These are phyloP conservation scores for Xerophyta viscosa DNA, from an alignment of 106 monocot genomes.

Conservation along the genomic window DNA sequence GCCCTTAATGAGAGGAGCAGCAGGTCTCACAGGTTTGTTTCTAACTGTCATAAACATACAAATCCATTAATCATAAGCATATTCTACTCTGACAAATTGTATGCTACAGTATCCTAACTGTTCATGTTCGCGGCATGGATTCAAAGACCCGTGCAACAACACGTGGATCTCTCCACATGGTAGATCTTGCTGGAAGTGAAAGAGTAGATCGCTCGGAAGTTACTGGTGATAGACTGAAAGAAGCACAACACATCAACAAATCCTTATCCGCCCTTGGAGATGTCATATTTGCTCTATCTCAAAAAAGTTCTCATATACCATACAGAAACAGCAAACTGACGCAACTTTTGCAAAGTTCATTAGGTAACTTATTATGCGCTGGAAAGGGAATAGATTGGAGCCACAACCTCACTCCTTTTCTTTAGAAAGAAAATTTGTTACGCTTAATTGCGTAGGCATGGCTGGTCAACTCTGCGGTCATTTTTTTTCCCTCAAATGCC, in stretches of 20 bases:
- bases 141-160: slow-evolving; percentile 64
- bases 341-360: slow-evolving; percentile 93
- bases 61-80: too few relatives aligned
- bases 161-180: slow-evolving; percentile 75
- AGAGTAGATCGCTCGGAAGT: slow-evolving; percentile 90
- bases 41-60: too few relatives aligned
- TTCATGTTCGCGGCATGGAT: slow-evolving; percentile 79
- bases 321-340: slow-evolving; percentile 99
- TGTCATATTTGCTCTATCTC: slow-evolving; percentile 91
- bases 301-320: slow-evolving; percentile 81
- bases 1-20: slow-evolving; percentile 97
- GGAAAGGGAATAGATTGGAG: too few relatives aligned
- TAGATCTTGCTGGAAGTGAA: slow-evolving; percentile 98
- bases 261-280: slow-evolving; percentile 92
- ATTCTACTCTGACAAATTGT: too few relatives aligned
- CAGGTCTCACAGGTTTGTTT: slow-evolving; percentile 74
- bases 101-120: slow-evolving; percentile 63
- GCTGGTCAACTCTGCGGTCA: too few relatives aligned
- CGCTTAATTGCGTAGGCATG: too few relatives aligned
- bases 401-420: too few relatives aligned
- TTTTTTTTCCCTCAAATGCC: too few relatives aligned
- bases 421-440: too few relatives aligned
- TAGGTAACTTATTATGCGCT: too few relatives aligned
- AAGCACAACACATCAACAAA: slow-evolving; percentile 95
- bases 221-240: slow-evolving; percentile 83